Percentiles rank a stretch among this genome's conserved stretches.
Conservation (phyloP, 768 basidiomycete genomes). For the Psilocybe azurescens region DNA sequence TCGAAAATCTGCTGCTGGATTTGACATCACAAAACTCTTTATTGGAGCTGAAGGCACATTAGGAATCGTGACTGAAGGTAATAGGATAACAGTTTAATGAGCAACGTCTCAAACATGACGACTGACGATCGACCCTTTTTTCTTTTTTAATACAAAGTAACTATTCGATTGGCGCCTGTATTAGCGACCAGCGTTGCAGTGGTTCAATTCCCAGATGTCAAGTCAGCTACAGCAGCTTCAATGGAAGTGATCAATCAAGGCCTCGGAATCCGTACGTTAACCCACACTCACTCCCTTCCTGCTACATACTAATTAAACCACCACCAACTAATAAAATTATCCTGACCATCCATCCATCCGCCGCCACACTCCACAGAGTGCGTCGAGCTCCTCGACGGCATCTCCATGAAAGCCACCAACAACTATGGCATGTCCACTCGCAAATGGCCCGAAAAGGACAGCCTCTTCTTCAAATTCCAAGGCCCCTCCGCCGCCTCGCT, state of each 20-base stretch:
- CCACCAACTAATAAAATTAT: too few species aligned
- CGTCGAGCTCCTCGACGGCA: slow-evolving; percentile 80
- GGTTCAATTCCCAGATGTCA: slow-evolving; percentile 80
- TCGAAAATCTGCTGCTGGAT: slow-evolving; percentile 88
- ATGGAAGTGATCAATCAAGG: slow-evolving; percentile 75
- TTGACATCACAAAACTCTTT: slow-evolving; percentile 84
- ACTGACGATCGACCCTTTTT: too few species aligned
- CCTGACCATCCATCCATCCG: too few species aligned
- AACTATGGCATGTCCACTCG: slow-evolving; percentile 54
- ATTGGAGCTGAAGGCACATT: slow-evolving; percentile 83
- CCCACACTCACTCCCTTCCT: neutral
- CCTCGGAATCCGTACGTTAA: slow-evolving; percentile 71
- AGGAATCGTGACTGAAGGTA: slow-evolving; percentile 89
- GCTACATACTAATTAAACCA: neutral
- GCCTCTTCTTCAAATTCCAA: slow-evolving; percentile 89
- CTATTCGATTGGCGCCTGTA: slow-evolving; percentile 80
- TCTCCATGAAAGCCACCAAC: slow-evolving; percentile 69
- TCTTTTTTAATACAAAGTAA: slow-evolving; percentile 48
- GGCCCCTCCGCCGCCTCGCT: slow-evolving; percentile 65
- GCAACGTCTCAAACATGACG: neutral
- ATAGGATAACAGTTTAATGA: neutral
- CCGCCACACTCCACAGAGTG: slow-evolving; percentile 57
- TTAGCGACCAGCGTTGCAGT: slow-evolving; percentile 85
- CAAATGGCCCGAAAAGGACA: slow-evolving; percentile 68
- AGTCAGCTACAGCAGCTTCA: slow-evolving; percentile 75